A percentile compares a stretch with the other conserved stretches of the same genome.
These are phyloP conservation scores for Purpureocillium takamizusanense DNA, from an alignment of 2,329 filamentous ascomycete species.

Conservation along the genomic window DNA sequence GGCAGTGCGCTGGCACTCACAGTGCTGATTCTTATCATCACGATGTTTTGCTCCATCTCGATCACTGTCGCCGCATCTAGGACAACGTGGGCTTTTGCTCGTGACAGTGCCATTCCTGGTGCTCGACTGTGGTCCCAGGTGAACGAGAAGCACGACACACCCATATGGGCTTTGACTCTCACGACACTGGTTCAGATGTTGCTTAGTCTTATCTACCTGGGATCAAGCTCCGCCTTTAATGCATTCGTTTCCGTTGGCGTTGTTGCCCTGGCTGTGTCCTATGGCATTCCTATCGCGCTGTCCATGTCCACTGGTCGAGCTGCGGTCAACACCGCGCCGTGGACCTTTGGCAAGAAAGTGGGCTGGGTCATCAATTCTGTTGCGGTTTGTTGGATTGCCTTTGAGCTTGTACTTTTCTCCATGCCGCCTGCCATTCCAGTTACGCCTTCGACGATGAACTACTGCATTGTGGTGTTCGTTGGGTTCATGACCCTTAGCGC, in stretches of 20 bases:
- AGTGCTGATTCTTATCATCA: constrained; percentile 45
- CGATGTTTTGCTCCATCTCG: constrained; percentile 47
- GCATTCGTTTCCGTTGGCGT: constrained; percentile 37
- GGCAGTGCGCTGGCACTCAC: constrained; percentile 42
- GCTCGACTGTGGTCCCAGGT: constrained; percentile 40
- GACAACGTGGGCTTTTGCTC: constrained; percentile 51
- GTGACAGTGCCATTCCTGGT: constrained; percentile 47
- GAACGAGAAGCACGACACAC: constrained; percentile 41
- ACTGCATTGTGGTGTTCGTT: constrained; percentile 48
- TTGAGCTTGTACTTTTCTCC: constrained; percentile 44
- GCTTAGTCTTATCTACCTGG: constrained; percentile 48
- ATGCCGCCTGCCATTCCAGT: constrained; percentile 41
- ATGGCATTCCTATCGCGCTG: constrained; percentile 45
- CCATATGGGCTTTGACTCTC: constrained; percentile 46
- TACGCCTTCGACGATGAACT: constrained; percentile 40
- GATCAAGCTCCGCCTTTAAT: constrained; percentile 11
- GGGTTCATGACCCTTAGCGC: constrained; percentile 29
- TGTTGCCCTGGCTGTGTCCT: constrained; percentile 44
- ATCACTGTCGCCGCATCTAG: constrained; percentile 52
- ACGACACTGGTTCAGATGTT: constrained; percentile 26
- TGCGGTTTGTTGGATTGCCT: constrained; percentile 39
- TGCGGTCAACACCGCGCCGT: constrained; percentile 38
- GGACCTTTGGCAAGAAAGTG: constrained; percentile 28
- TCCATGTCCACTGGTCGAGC: constrained; percentile 34
- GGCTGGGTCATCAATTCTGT: constrained; percentile 35